Evolutionary conservation across 1,284 basidiomycete species (phyloP).

Genomic region (Rhodotorula sp.): DNA sequence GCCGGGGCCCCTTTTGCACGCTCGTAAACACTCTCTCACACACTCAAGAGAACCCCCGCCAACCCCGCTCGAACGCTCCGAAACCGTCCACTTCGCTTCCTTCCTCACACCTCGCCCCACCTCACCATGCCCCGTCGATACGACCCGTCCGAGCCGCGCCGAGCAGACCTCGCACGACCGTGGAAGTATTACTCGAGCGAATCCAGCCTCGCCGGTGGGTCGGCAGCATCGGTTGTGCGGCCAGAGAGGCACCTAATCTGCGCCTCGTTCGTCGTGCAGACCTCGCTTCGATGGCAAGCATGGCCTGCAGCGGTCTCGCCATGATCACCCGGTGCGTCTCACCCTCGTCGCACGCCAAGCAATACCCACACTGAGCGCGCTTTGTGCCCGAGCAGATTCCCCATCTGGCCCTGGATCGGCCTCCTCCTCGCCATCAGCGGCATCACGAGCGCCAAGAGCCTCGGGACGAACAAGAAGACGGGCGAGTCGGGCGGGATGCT

Average conservation of each 20-base stretch:
- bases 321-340: constrained; percentile 22
- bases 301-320: constrained; percentile 19
- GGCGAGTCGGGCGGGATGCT: constrained; percentile 15
- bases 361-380: neutral
- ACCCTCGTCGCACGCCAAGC: neutral
- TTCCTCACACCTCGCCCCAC: neutral
- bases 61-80: neutral
- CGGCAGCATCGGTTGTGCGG: neutral
- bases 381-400: constrained; percentile 6
- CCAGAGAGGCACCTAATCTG: neutral
- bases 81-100: neutral
- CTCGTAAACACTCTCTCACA: too few relatives aligned
- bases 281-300: constrained; percentile 9
- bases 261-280: neutral
- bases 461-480: neutral
- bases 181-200: constrained; percentile 15
- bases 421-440: constrained; percentile 16
- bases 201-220: constrained; percentile 14
- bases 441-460: constrained; percentile 15
- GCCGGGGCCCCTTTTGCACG: too few relatives aligned
- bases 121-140: constrained; percentile 8
- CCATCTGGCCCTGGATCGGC: constrained; percentile 33
- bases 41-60: neutral
- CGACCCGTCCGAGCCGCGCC: constrained; percentile 24
- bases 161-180: constrained; percentile 3